These are phyloP conservation scores for Prosopis cineraria DNA, from an alignment of 306 rosid genomes.

Conservation along the genomic window DNA sequence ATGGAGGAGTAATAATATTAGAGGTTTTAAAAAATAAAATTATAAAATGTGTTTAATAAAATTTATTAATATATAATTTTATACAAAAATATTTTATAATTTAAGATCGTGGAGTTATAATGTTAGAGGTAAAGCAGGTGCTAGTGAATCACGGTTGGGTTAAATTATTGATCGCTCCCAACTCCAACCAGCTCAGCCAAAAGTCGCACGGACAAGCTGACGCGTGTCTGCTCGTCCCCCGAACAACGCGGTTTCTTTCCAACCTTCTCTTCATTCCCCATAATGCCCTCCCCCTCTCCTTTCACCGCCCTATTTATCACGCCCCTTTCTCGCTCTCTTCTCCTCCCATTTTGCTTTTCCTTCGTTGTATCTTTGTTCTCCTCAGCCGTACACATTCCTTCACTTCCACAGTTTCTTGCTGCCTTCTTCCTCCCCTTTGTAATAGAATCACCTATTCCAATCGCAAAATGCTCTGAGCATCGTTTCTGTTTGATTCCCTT, in stretches of 20 bases:
- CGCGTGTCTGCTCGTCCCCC: constrained; percentile 67
- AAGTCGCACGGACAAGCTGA: constrained; percentile 51
- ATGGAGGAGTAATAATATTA: too few species aligned
- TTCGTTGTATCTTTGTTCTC: fast-evolving
- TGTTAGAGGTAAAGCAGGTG: too few species aligned
- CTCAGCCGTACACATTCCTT: too few species aligned
- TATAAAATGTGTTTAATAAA: too few species aligned
- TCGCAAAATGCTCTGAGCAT: neutral
- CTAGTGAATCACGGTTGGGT: neutral
- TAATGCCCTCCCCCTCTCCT: constrained; percentile 37
- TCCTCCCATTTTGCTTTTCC: neutral
- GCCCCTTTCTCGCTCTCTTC: neutral
- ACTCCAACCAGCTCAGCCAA: constrained; percentile 24
- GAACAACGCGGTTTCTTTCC: constrained; percentile 78
- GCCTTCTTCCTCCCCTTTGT: neutral
- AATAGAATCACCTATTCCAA: neutral
- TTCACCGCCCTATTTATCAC: constrained; percentile 64
- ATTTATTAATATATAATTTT: too few species aligned
- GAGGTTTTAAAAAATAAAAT: too few species aligned
- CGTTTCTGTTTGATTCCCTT: neutral
- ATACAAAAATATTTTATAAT: too few species aligned
- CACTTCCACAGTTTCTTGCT: too few species aligned
- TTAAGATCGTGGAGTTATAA: too few species aligned
- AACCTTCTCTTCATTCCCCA: constrained; percentile 8
- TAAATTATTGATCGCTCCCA: constrained; percentile 7